Evolutionary conservation across 2,329 filamentous ascomycete species (phyloP).

Genomic region (Alternaria brassicae): DNA sequence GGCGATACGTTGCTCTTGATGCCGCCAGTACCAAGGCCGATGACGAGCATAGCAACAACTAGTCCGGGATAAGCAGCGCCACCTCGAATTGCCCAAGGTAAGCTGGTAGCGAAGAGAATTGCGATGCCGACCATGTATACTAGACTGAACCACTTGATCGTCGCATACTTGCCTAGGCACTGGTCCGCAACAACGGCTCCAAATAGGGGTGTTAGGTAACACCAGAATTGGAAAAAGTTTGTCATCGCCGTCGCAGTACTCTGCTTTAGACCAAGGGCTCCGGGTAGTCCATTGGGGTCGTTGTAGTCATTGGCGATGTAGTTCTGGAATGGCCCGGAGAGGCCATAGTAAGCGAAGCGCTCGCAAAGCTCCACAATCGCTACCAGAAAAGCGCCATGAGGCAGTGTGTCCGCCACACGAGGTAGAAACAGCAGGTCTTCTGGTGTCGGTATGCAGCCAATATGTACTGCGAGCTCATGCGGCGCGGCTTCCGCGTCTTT

Average conservation of each 20-base stretch:
- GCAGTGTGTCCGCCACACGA: constrained; percentile 54
- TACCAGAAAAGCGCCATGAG: constrained; percentile 55
- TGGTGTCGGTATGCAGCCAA: constrained; percentile 35
- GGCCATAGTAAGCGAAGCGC: constrained; percentile 56
- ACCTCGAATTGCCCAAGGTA: constrained; percentile 68
- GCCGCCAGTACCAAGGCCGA: constrained; percentile 78
- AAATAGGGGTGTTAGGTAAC: constrained; percentile 56
- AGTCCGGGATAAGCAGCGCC: constrained; percentile 69
- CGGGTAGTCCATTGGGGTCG: constrained; percentile 51
- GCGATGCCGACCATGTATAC: constrained; percentile 71
- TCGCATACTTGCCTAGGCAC: constrained; percentile 72
- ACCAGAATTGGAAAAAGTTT: constrained; percentile 59
- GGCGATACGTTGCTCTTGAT: constrained; percentile 79
- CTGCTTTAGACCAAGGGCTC: constrained; percentile 53
- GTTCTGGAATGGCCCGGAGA: constrained; percentile 59
- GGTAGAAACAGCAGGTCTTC: constrained; percentile 38
- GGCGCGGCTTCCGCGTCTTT: constrained; percentile 4
- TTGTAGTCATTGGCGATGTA: constrained; percentile 56
- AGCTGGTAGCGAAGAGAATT: constrained; percentile 69
- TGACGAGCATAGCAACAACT: constrained; percentile 68
- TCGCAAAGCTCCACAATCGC: constrained; percentile 59
- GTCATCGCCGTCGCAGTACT: constrained; percentile 54
- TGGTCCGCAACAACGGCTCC: constrained; percentile 68
- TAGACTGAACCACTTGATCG: constrained; percentile 70
- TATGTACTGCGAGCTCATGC: constrained; percentile 16